phyloP scores from a whole-genome alignment of 2,329 filamentous ascomycete species.

The Epichloe brachyelytri region DNA sequence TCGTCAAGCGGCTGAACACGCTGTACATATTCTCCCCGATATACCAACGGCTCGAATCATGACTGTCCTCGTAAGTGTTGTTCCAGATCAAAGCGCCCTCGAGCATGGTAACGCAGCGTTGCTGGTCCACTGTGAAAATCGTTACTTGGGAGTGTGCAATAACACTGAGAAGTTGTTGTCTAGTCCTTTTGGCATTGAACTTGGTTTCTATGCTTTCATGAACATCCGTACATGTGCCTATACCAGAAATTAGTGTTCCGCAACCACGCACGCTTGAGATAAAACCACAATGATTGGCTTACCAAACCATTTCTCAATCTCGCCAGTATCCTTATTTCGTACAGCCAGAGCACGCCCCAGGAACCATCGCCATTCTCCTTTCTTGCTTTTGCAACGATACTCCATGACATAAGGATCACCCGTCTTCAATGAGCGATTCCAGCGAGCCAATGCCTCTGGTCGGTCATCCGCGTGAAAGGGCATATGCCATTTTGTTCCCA shows the following conservation, averaged over 20 bases:
- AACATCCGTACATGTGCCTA: constrained; percentile 61
- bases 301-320: constrained; percentile 70
- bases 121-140: constrained; percentile 57
- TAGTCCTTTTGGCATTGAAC: constrained; percentile 49
- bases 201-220: constrained; percentile 61
- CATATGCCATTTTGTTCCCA: constrained; percentile 48
- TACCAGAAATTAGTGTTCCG: background rate
- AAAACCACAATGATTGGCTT: constrained; percentile 9
- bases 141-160: constrained; percentile 65
- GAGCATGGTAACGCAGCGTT: constrained; percentile 51
- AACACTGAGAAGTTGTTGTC: constrained; percentile 60
- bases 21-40: constrained; percentile 52
- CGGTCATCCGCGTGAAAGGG: constrained; percentile 62
- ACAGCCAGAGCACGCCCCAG: constrained; percentile 59
- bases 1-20: constrained; percentile 42
- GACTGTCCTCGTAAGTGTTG: constrained; percentile 24
- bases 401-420: constrained; percentile 59
- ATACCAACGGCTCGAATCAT: constrained; percentile 31
- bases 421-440: constrained; percentile 50
- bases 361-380: constrained; percentile 70
- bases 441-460: constrained; percentile 37
- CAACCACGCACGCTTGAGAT: background rate
- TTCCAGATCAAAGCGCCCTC: constrained; percentile 54
- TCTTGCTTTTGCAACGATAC: constrained; percentile 53
- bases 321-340: constrained; percentile 48